Percentiles rank a stretch among this genome's conserved stretches.
phyloP scores from a whole-genome alignment of 1,139 yeast genomes.

The Trichomonascaceae sp. region DNA sequence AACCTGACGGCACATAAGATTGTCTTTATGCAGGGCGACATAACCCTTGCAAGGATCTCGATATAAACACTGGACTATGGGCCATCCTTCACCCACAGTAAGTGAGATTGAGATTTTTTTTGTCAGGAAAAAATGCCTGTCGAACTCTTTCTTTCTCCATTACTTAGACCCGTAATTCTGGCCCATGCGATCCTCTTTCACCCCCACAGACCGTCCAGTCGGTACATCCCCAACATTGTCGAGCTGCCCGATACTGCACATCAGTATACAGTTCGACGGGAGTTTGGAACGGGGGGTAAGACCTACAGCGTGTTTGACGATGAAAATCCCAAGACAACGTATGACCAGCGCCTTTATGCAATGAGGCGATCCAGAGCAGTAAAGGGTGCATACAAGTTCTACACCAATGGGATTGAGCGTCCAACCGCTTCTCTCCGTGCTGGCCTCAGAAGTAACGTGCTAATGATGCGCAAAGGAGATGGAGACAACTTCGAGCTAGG shows the following conservation, averaged over 20 bases:
- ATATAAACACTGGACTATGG: too few relatives aligned
- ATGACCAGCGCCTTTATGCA: constrained; percentile 33
- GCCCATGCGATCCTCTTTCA: constrained; percentile 42
- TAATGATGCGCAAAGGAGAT: constrained; percentile 36
- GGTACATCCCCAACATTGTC: constrained; percentile 41
- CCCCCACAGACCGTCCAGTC: constrained; percentile 45
- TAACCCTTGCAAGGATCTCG: not conserved
- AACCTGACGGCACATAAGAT: not conserved
- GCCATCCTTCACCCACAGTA: too few relatives aligned
- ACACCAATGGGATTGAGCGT: constrained; percentile 36
- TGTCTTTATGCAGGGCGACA: not conserved
- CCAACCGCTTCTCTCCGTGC: constrained; percentile 49
- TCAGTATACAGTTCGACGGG: constrained; percentile 33
- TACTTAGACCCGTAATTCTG: constrained; percentile 45
- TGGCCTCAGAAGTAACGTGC: constrained; percentile 44
- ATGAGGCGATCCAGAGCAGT: constrained; percentile 49
- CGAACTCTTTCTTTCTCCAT: constrained; percentile 43
- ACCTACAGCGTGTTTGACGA: constrained; percentile 42
- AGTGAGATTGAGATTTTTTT: too few relatives aligned
- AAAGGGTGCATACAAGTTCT: constrained; percentile 51
- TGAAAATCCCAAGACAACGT: constrained; percentile 19
- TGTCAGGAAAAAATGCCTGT: constrained; percentile 40
- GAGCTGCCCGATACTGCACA: constrained; percentile 30
- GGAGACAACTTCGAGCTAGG: constrained; percentile 43
- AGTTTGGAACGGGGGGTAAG: constrained; percentile 49